These are phyloP conservation scores for Phytophthora tentaculata DNA, from an alignment of 352 stramenopile genomes.

Conservation along the genomic window DNA sequence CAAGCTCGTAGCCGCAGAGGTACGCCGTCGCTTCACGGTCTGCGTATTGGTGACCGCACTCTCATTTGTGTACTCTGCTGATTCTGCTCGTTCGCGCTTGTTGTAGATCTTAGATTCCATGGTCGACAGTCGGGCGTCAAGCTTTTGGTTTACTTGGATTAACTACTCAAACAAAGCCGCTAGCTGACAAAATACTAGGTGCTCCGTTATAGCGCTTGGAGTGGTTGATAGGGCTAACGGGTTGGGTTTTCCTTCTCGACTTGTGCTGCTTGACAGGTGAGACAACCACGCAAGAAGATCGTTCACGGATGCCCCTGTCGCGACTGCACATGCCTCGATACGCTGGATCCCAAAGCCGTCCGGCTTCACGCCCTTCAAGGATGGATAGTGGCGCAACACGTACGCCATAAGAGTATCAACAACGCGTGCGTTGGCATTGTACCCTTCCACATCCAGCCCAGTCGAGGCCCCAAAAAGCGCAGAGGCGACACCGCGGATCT, in stretches of 20 bases:
- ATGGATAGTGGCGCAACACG: too few relatives aligned
- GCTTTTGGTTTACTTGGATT: constrained; percentile 2
- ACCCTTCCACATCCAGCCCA: too few relatives aligned
- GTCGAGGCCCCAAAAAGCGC: too few relatives aligned
- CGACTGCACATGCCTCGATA: not conserved
- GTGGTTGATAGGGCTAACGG: not conserved
- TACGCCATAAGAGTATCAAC: too few relatives aligned
- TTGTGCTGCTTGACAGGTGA: not conserved
- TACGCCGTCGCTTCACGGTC: not conserved
- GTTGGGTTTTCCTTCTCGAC: not conserved
- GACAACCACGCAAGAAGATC: not conserved
- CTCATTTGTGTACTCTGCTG: not conserved
- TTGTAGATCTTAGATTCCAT: not conserved
- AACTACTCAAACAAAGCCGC: constrained; percentile 3
- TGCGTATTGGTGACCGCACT: not conserved
- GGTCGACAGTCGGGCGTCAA: not conserved
- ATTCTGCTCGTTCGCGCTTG: not conserved
- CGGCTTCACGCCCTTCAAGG: too few relatives aligned
- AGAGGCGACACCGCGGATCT: too few relatives aligned
- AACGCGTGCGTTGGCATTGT: too few relatives aligned
- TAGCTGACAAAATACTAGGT: constrained; percentile 1
- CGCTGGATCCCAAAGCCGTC: too few relatives aligned
- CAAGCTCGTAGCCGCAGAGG: not conserved
- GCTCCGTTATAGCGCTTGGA: not conserved
- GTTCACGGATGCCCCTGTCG: not conserved